Conservation (phyloP, 768 basidiomycete species). For the Cystobasidium ongulense region DNA sequence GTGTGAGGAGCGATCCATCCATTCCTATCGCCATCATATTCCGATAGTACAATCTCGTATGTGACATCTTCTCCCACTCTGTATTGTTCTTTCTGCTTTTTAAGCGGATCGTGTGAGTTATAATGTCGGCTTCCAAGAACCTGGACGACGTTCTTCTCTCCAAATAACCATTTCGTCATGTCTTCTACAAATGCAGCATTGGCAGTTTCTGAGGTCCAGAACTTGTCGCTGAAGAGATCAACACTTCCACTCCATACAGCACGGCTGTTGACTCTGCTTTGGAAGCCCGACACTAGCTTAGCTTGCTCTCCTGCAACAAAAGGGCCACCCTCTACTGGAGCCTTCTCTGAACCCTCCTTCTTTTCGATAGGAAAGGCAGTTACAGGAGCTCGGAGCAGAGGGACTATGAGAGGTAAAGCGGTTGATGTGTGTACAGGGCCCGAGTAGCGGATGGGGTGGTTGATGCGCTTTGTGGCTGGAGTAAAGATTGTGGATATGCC, state of each 20-base stretch:
- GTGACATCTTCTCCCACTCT: conserved; percentile 80
- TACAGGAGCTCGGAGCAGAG: conserved; percentile 66
- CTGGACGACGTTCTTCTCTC: conserved; percentile 69
- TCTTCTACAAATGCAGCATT: conserved; percentile 69
- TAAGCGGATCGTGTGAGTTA: conserved; percentile 54
- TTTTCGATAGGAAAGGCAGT: conserved; percentile 45
- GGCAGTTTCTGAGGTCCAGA: conserved; percentile 53
- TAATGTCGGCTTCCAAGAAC: conserved; percentile 54
- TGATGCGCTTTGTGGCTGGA: conserved; percentile 4
- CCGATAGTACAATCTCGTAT: conserved; percentile 65
- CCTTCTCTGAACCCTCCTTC: conserved; percentile 67
- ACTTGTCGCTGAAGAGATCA: conserved; percentile 69
- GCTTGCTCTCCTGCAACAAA: conserved; percentile 71
- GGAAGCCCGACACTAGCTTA: conserved; percentile 78
- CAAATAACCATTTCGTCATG: conserved; percentile 81
- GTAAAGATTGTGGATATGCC: conserved; percentile 37
- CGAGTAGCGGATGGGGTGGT: conserved; percentile 30
- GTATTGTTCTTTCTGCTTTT: conserved; percentile 62
- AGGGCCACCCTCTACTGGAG: conserved; percentile 51
- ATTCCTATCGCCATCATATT: conserved; percentile 52
- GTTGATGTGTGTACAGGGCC: conserved; percentile 38
- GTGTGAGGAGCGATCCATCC: conserved; percentile 62
- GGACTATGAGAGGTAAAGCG: conserved; percentile 60
- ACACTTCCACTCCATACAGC: conserved; percentile 73
- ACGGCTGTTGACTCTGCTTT: conserved; percentile 67